These are phyloP conservation scores for Debaryomyces psychrophilus DNA, from an alignment of 1,139 yeast genomes.

Conservation along the genomic window DNA sequence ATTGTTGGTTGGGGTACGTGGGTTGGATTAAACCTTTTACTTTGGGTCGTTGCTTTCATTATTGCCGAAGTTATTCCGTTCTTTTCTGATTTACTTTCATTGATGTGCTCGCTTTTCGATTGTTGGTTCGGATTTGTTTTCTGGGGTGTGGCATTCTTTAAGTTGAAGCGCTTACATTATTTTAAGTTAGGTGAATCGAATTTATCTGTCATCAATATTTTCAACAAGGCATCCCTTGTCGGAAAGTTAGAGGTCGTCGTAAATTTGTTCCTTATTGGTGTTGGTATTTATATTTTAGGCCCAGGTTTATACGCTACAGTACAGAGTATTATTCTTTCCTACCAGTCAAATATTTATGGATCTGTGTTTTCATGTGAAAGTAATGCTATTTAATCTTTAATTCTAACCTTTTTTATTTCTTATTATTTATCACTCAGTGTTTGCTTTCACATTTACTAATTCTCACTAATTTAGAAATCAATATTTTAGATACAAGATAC, in stretches of 20 bases:
- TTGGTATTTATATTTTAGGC: slow-evolving; percentile 58
- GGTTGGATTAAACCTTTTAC: slow-evolving; percentile 42
- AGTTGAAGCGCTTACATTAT: slow-evolving; percentile 33
- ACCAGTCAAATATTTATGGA: slow-evolving; percentile 49
- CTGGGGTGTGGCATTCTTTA: slow-evolving; percentile 65
- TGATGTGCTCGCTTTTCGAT: slow-evolving; percentile 66
- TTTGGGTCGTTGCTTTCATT: slow-evolving; percentile 59
- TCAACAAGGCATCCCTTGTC: slow-evolving; percentile 22
- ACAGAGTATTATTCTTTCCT: slow-evolving; percentile 53
- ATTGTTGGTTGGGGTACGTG: slow-evolving; percentile 56
- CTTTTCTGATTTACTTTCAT: slow-evolving; percentile 57
- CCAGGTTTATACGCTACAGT: slow-evolving; percentile 62
- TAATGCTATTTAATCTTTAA: slow-evolving; percentile 34
- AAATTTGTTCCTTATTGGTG: slow-evolving; percentile 41
- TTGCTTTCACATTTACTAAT: neutral
- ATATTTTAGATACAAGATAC: slow-evolving; percentile 2
- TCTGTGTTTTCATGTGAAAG: slow-evolving; percentile 53
- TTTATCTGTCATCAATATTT: slow-evolving; percentile 19
- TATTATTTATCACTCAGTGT: slow-evolving; percentile 1
- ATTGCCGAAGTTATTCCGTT: slow-evolving; percentile 68
- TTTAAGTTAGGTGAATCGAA: slow-evolving; percentile 23
- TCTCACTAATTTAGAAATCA: neutral
- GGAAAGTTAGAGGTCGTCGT: slow-evolving; percentile 36
- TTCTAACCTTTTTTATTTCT: slow-evolving; percentile 2
- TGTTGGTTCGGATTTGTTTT: slow-evolving; percentile 69